Evolutionary conservation across 2,329 filamentous ascomycete species (phyloP), one percentile per base, ranked within the genome.

Genomic region (Diplocarpon mali): DNA sequence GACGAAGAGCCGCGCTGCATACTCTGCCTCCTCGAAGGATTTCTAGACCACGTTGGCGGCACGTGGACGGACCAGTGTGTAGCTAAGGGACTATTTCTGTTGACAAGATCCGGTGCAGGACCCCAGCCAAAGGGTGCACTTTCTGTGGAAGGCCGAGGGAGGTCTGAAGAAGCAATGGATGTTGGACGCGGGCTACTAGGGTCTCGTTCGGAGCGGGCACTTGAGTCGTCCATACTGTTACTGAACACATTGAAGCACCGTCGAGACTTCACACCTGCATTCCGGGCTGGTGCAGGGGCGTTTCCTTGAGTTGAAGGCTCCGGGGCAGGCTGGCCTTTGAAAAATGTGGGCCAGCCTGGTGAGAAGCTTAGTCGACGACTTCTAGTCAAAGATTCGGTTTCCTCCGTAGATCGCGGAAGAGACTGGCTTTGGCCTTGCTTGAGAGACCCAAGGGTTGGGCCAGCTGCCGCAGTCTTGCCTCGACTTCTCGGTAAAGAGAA

Each of bases 21-120:
- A 1, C 87, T 94, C 12, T 85, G 85, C 30, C 89, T 76, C 40
- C 89, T 76, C 29, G 88, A 94, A 7, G 83, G 80, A 55, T 78
- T 83, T 32, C 84, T 70, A 5, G 85, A 84, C 81, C 83, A 92
- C 1, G 83, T 67, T 56, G 62, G 71, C 12, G 67, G 63, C 1
- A 65, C 48, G 31, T 53, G 48, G 10, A 59, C 65, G 16, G 68
- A 67, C 73, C 73, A 76, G 45, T 75, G 70, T 14, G 71, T 64
- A 3, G 66, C 71, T 7, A 76, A 62, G 12, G 71, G 72, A 47
- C 70, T 69, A 44, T 62, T 69, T 40, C 71, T 63, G 47, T 76
- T 80, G 30, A 71, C 67, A 2, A 69, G 57, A 2, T 64, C 63
- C 12, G 62, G 61, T 12, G 69, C 66, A n/a, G 64, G 65, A 0